phyloP scores from a whole-genome alignment of 2,329 filamentous ascomycete species.

The Apiospora pterosperma region DNA sequence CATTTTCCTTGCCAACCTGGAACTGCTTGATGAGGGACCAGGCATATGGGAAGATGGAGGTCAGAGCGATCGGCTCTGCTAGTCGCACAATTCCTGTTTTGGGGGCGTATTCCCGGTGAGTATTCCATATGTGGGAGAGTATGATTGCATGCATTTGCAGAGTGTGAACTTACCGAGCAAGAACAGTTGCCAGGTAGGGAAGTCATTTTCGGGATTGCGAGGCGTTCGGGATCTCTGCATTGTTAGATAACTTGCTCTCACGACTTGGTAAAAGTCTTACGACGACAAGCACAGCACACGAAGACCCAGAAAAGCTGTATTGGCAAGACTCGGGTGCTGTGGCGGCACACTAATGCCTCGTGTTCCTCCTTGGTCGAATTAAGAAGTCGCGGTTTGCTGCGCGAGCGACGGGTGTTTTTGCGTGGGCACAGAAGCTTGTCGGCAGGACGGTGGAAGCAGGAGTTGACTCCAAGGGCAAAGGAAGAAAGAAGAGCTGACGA shows the following conservation, averaged over 20 bases:
- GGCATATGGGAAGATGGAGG: constrained; percentile 89
- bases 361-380: background rate
- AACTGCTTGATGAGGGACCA: constrained; percentile 80
- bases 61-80: constrained; percentile 88
- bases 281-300: constrained; percentile 38
- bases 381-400: background rate
- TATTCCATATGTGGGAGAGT: background rate
- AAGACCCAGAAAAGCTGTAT: background rate
- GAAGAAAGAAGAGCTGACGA: too few species aligned
- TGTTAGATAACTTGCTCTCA: constrained; percentile 48
- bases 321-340: background rate
- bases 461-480: background rate
- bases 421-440: background rate
- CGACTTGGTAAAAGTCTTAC: constrained; percentile 39
- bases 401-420: background rate
- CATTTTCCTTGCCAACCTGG: constrained; percentile 64
- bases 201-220: constrained; percentile 62
- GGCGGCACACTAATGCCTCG: background rate
- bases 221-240: constrained; percentile 35
- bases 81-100: constrained; percentile 80
- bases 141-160: background rate
- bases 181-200: constrained; percentile 79
- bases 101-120: background rate
- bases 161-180: constrained; percentile 65
- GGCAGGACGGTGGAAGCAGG: background rate